Evolutionary conservation across 2,329 filamentous ascomycete species (phyloP).

Genomic region (Aspergillus flavus): DNA sequence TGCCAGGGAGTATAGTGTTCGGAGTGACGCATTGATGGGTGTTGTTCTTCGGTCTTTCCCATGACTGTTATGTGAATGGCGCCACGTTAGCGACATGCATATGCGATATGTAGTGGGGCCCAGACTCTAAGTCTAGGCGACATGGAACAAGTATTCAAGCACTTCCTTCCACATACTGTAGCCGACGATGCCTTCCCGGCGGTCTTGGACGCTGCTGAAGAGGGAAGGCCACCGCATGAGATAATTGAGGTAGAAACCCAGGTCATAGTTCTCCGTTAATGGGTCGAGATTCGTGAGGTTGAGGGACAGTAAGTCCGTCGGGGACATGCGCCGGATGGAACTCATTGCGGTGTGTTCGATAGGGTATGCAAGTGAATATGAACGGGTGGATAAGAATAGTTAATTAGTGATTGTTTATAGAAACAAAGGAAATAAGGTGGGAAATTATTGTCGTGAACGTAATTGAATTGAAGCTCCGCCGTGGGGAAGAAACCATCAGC

Average conservation of each 20-base stretch:
- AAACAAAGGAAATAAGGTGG: neutral
- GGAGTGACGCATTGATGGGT: slow-evolving; percentile 71
- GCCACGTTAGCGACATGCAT: slow-evolving; percentile 4
- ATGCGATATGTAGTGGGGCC: neutral
- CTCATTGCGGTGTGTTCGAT: slow-evolving; percentile 62
- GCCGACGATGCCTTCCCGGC: slow-evolving; percentile 83
- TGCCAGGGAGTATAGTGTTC: slow-evolving; percentile 98
- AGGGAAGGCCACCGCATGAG: slow-evolving; percentile 93
- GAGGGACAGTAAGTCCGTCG: slow-evolving; percentile 82
- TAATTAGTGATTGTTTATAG: slow-evolving; percentile 6
- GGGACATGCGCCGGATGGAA: slow-evolving; percentile 81
- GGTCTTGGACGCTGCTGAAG: slow-evolving; percentile 88
- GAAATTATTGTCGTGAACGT: neutral
- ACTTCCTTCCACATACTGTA: slow-evolving; percentile 69
- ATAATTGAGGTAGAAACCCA: slow-evolving; percentile 94
- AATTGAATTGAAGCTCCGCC: slow-evolving; percentile 1
- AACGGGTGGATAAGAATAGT: neutral
- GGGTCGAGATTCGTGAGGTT: slow-evolving; percentile 95
- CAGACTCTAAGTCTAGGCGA: slow-evolving; percentile 6
- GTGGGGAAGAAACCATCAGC: slow-evolving; percentile 5
- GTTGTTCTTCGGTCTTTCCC: slow-evolving; percentile 91
- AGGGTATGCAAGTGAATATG: neutral
- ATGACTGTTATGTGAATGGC: slow-evolving; percentile 65
- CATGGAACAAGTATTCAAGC: neutral
- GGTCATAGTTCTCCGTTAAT: slow-evolving; percentile 96